Conservation (phyloP, 768 basidiomycete species). For the Pleurotus citrinopileatus region DNA sequence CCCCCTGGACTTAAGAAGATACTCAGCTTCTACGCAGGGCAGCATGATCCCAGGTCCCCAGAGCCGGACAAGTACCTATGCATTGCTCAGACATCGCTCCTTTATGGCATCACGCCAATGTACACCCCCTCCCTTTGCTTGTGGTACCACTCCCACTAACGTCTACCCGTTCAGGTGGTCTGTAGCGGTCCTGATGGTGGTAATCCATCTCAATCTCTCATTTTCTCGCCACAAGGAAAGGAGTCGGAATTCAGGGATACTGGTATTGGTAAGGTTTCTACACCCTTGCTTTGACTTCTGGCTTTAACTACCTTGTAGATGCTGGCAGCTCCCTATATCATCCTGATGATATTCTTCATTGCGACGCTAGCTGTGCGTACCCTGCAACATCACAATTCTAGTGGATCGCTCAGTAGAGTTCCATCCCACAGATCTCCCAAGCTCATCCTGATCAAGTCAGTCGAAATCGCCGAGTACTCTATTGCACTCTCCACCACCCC, state of each 20-base stretch:
- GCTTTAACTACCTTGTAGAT: conserved; percentile 20
- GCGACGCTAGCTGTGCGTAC: conserved; percentile 25
- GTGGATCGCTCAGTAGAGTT: not conserved
- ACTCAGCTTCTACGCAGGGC: conserved; percentile 37
- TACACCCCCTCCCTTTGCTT: conserved; percentile 14
- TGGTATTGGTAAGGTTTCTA: conserved; percentile 20
- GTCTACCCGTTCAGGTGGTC: conserved; percentile 27
- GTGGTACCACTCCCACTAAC: not conserved
- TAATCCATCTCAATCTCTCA: conserved; percentile 27
- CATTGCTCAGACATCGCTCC: conserved; percentile 39
- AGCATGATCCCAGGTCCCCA: conserved; percentile 22
- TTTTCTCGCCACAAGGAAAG: conserved; percentile 16
- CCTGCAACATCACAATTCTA: not conserved
- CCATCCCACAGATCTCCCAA: conserved; percentile 20
- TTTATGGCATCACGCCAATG: conserved; percentile 40
- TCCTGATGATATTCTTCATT: conserved; percentile 25
- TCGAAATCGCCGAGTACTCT: conserved; percentile 22
- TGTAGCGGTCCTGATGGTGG: conserved; percentile 31
- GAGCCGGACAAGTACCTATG: conserved; percentile 38
- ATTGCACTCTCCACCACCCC: conserved; percentile 24
- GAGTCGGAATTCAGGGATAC: conserved; percentile 15
- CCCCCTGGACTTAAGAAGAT: not conserved
- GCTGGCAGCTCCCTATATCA: conserved; percentile 32
- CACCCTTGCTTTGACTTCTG: not conserved
- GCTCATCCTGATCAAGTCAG: conserved; percentile 24